Evolutionary conservation across 176 grass and related monocot species (phyloP), one percentile per base, ranked within the genome.

Genomic region (Juncus inflexus): DNA sequence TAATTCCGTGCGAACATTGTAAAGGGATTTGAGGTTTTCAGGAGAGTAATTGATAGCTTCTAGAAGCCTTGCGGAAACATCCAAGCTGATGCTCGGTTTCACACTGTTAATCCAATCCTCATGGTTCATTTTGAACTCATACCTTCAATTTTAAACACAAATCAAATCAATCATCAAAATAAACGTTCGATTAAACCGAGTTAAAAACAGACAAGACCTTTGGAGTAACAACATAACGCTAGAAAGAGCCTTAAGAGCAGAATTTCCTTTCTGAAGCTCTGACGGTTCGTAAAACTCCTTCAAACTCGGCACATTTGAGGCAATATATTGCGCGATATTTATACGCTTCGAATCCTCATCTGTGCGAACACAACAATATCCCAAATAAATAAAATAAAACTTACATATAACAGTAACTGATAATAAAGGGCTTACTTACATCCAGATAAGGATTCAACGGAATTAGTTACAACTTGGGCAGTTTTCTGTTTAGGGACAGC

Each of bases 21-120:
- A 99, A 60, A 99, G 64, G 72, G 83, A 86, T 78, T 99, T 92
- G 60, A 90, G 83, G 78, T 92, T 90, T 62, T 92, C 78, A 49
- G 76, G 65, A 42, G 75, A 69, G 59, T 59, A 90, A 78, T 89
- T 92, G 51, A 90, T 83, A 84, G 94, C 94, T 80, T 67, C 72
- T 65, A 92, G 80, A 47, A 99, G 75, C 49, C 78, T 82, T 64
- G 89, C 71, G 55, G 89, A 92, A 41, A 80, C 79, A 73, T 86
- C 83, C 76, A 92, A 73, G 43, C 85, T 83, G 66, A 90, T 84
- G 70, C 82, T 92, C 50, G 89, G 94, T 76, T 90, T 99, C 49
- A 84, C 80, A 67, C 71, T 90, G 65, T 90, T 99, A 84, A 99
- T 80, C 94, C 94, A 99, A 60, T 92, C 80, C 62, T 84, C 80